Conservation (phyloP, 2,329 filamentous ascomycete genomes). For the Pseudocercospora fijiensis region DNA sequence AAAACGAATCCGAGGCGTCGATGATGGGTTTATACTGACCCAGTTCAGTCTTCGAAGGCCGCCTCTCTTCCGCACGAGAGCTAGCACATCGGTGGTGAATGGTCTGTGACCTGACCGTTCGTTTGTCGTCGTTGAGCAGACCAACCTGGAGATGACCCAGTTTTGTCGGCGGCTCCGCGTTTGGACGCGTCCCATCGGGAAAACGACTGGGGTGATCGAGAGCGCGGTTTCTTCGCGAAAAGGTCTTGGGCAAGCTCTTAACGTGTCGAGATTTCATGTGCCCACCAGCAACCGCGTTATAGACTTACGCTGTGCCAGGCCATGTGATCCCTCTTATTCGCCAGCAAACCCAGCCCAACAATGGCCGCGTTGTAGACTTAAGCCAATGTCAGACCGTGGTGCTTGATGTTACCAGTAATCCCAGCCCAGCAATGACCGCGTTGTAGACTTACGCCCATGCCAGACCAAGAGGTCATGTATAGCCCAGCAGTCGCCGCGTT, state of each 20-base stretch:
- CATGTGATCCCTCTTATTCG: not conserved
- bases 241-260: conserved; percentile 1
- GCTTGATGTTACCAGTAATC: not conserved
- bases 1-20: conserved; percentile 4
- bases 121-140: not conserved
- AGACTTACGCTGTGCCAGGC: conserved; percentile 4
- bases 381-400: not conserved
- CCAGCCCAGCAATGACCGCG: not conserved
- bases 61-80: conserved; percentile 8
- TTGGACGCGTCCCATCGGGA: not conserved
- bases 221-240: not conserved
- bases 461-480: not conserved
- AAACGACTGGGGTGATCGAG: conserved; percentile 1
- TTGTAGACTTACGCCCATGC: conserved; percentile 1
- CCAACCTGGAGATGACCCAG: conserved; percentile 6
- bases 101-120: conserved; percentile 3
- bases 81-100: not conserved
- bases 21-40: not conserved
- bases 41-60: not conserved
- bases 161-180: conserved; percentile 2
- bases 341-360: not conserved
- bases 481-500: not conserved
- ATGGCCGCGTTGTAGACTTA: not conserved
- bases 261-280: not conserved
- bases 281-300: not conserved